Evolutionary conservation across 148 eudicot species (phyloP), one percentile per base, ranked within the genome.

Genomic region (Fallopia convolvulus): DNA sequence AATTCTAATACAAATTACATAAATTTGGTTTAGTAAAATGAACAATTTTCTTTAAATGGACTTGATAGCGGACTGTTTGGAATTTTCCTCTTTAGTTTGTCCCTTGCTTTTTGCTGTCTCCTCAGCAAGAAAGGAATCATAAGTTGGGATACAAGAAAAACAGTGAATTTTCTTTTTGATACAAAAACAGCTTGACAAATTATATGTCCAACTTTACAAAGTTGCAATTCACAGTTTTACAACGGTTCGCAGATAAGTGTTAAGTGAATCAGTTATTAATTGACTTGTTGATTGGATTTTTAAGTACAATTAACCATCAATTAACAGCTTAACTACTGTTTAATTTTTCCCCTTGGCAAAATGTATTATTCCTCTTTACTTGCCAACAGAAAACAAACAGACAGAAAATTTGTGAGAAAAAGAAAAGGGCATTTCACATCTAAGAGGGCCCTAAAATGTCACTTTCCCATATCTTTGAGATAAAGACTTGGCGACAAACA

Each of bases 381-480:
- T 6, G 47, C 47, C 47, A 44, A 44, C 47, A 44, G 47, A 44
- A 44, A 44, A 44, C 47, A 44, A 44, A 9, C 47, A 44, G 47
- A 6, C 47, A 44, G 47, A 44, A 44, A 44, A 44, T 44, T 44
- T 44, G 47, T 6, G 47, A 44, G 47, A 44, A 44, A 41, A n/a
- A 55, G 26, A 55, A 17, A 50, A 50, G 56, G 56, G 18, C 6
- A 74, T 74, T 74, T 74, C 39, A 21, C 58, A 56, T 14, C 26
- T 4, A 73, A 73, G 30, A 48, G 77, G 77, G 39, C 77, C 60
- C n/a, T 13, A 74, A 74, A 78, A 78, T 39, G 76, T 83, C 85
- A 68, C 70, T 58, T 47, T 83, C 83, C 39, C 81, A 63, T 36
- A 80, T 83, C 83, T 80, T 63, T 23, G 68, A 40, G 85, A 83